Percentiles rank a stretch among this genome's conserved stretches.
These are phyloP conservation scores for Talaromyces liani DNA, from an alignment of 495 filamentous ascomycete species.

Conservation along the genomic window DNA sequence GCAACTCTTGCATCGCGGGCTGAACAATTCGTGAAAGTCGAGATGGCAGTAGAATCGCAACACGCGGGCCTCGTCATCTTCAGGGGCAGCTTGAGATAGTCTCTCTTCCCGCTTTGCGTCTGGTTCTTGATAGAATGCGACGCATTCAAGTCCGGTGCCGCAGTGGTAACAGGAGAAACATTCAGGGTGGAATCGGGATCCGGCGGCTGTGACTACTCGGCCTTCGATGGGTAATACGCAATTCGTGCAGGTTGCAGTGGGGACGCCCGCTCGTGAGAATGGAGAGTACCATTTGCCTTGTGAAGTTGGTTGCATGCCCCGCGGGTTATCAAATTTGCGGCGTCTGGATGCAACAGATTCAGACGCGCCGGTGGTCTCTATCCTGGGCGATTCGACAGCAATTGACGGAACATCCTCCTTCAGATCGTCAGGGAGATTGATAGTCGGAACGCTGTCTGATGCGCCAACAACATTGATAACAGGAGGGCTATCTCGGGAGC, in stretches of 20 bases:
- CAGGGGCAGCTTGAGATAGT: slow-evolving; percentile 48
- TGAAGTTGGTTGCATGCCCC: slow-evolving; percentile 18
- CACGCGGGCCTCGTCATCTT: slow-evolving; percentile 50
- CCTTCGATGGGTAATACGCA: slow-evolving; percentile 81
- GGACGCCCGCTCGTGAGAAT: slow-evolving; percentile 47
- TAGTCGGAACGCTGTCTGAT: slow-evolving; percentile 47
- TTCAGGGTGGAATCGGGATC: slow-evolving; percentile 81
- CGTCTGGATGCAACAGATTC: background rate
- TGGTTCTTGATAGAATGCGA: slow-evolving; percentile 94
- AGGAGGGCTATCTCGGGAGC: slow-evolving; percentile 20
- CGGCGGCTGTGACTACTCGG: slow-evolving; percentile 76
- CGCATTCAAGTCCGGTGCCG: slow-evolving; percentile 78
- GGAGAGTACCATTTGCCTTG: slow-evolving; percentile 31
- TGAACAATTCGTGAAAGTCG: slow-evolving; percentile 93
- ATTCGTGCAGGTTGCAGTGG: slow-evolving; percentile 73
- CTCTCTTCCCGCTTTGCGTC: slow-evolving; percentile 59
- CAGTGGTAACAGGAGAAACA: slow-evolving; percentile 92
- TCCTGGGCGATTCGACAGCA: slow-evolving; percentile 1
- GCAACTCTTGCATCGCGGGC: slow-evolving; percentile 90
- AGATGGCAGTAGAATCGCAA: slow-evolving; percentile 94
- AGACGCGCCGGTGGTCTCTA: background rate
- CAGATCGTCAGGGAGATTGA: slow-evolving; percentile 49
- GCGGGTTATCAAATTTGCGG: slow-evolving; percentile 10
- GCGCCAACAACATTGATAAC: slow-evolving; percentile 48
- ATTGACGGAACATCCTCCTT: slow-evolving; percentile 6